Conservation (phyloP, 1,284 basidiomycete species). For the Trichosporon ovoides region DNA sequence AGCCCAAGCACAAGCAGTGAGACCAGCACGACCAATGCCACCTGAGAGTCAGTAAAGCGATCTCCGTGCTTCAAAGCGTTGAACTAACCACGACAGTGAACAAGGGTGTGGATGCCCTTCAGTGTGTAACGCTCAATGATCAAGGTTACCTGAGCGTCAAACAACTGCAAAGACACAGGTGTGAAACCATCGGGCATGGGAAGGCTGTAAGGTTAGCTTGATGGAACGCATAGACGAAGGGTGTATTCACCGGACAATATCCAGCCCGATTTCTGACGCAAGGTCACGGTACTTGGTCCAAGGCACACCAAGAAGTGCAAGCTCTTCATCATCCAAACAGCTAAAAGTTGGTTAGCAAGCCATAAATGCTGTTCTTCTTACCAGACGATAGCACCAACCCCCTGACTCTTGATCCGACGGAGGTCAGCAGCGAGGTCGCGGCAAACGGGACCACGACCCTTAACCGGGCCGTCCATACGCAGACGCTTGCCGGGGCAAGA, state of each 20-base stretch:
- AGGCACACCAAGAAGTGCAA: conserved; percentile 73
- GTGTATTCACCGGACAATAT: conserved; percentile 63
- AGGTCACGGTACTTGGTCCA: conserved; percentile 69
- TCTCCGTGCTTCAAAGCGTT: neutral
- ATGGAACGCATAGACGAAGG: neutral
- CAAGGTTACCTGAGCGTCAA: conserved; percentile 66
- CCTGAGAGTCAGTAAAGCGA: conserved; percentile 16
- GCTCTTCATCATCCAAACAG: conserved; percentile 81
- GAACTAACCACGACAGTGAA: conserved; percentile 75
- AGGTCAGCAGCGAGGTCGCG: conserved; percentile 78
- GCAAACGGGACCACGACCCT: conserved; percentile 76
- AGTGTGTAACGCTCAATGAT: conserved; percentile 73
- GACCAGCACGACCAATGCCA: conserved; percentile 87
- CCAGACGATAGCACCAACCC: conserved; percentile 80
- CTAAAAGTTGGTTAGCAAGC: conserved; percentile 47
- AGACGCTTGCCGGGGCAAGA: conserved; percentile 98
- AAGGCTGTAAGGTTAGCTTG: conserved; percentile 53
- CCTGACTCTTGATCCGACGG: conserved; percentile 65
- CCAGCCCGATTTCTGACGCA: conserved; percentile 63
- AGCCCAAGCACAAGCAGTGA: conserved; percentile 89
- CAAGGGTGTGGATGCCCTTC: conserved; percentile 66
- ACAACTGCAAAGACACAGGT: conserved; percentile 59
- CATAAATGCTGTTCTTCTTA: conserved; percentile 41
- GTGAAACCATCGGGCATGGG: conserved; percentile 89
- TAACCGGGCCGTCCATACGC: conserved; percentile 71